A percentile compares a stretch with the other conserved stretches of the same genome.
phyloP scores from a whole-genome alignment of 768 basidiomycete species.

The Hericium coralloides region DNA sequence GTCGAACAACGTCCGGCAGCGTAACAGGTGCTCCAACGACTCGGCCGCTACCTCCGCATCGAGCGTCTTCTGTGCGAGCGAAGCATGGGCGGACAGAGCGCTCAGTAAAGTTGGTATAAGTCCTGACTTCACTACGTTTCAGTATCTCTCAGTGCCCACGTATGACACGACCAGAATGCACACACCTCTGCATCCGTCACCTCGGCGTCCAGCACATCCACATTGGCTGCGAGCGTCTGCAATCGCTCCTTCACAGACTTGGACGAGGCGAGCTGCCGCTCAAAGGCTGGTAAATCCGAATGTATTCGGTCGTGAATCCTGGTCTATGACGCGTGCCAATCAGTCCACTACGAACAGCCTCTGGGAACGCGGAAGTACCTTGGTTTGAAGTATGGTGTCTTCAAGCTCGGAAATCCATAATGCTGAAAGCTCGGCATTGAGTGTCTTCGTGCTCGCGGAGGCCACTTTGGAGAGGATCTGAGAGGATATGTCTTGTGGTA shows the following conservation, averaged over 20 bases:
- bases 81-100: conserved; percentile 48
- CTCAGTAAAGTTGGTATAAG: conserved; percentile 51
- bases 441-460: conserved; percentile 43
- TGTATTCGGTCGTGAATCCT: conserved; percentile 70
- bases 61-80: conserved; percentile 51
- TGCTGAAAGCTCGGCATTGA: conserved; percentile 51
- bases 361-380: conserved; percentile 37
- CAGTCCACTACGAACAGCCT: conserved; percentile 1
- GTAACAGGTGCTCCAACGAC: conserved; percentile 45
- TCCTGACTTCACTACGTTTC: conserved; percentile 43
- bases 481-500: conserved; percentile 59
- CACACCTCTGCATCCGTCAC: conserved; percentile 57
- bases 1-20: conserved; percentile 40
- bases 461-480: conserved; percentile 64
- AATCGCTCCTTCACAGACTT: conserved; percentile 56
- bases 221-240: conserved; percentile 39
- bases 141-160: neutral
- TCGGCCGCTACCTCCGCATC: conserved; percentile 44
- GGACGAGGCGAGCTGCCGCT: conserved; percentile 52
- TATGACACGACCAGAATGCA: conserved; percentile 6
- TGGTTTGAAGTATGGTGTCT: conserved; percentile 57
- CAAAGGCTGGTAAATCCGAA: conserved; percentile 51
- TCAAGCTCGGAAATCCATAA: conserved; percentile 73
- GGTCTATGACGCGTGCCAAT: conserved; percentile 28
- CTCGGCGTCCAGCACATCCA: conserved; percentile 39